phyloP scores from a whole-genome alignment of 441 rosid species.

The Manihot esculenta region DNA sequence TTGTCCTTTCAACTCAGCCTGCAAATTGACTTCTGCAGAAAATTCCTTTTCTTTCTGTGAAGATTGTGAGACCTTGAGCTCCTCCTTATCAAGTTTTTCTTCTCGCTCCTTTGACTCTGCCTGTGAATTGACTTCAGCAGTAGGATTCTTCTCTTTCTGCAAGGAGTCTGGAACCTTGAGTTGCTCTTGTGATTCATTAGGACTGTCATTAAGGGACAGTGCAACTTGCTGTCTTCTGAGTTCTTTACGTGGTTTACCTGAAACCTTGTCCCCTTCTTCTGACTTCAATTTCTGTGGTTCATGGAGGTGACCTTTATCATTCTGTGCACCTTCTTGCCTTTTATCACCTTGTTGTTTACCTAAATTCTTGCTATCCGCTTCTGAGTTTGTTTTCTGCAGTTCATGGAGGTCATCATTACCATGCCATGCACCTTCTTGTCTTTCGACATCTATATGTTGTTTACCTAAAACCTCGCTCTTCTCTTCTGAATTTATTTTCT shows the following conservation, averaged over 20 bases:
- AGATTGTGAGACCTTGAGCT: not conserved
- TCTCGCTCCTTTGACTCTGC: conserved; percentile 18
- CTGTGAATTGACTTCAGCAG: not conserved
- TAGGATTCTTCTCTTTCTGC: conserved; percentile 22
- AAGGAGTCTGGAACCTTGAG: conserved; percentile 20
- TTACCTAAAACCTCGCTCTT: too few relatives aligned
- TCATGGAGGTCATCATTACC: not conserved
- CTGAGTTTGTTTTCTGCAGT: conserved; percentile 13
- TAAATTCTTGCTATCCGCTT: conserved; percentile 17
- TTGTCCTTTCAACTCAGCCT: conserved; percentile 19
- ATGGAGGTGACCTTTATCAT: conserved; percentile 18
- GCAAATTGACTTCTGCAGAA: not conserved
- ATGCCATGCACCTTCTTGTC: conserved; percentile 13
- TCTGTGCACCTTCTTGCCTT: conserved; percentile 18
- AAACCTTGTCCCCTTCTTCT: not conserved
- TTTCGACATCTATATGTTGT: conserved; percentile 3
- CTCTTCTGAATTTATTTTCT: too few relatives aligned
- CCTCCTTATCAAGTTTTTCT: conserved; percentile 20
- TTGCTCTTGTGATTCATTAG: not conserved
- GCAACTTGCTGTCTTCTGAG: conserved; percentile 1
- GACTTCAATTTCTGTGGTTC: conserved; percentile 9
- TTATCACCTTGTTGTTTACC: not conserved
- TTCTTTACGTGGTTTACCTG: not conserved
- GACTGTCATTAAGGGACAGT: not conserved
- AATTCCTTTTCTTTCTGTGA: not conserved